Base-by-base conservation (phyloP, 306 rosid species). In the Glycyrrhiza uralensis region DNA sequence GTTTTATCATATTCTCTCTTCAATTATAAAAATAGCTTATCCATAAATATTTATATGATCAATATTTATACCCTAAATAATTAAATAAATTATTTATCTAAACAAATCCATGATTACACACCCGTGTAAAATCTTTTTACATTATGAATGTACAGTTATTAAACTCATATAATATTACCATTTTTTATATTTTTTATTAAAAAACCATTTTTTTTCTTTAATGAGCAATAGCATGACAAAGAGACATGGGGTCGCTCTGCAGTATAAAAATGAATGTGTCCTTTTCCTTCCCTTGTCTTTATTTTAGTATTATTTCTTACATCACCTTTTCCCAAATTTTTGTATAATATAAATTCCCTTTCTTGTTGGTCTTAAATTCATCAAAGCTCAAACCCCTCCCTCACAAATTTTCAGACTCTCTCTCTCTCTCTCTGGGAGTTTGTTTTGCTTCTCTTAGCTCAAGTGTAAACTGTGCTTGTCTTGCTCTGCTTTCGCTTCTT, bases 251-350 rank as follows among this genome's bases (percentile, higher is more conserved):
- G 86, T 66, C 89, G 75, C 39, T n/a, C 44, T 69, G 79, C 91
- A 84, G 77, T 81, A 84, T 71, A 74, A 75, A 49, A 78, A 44
- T 69, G 77, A 76, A 81, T 39, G 10, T 79, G 87, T 82, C 86
- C 46, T 72, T 81, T 90, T 78, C 77, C 76, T 69, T 7, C 60
- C 78, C 87, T 90, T 93, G 97, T 93, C 92, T 71, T 87, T 73
- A 82, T 79, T 75, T 73, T 61, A 68, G 41, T 65, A 64, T 15
- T 11, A 11, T 69, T 71, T 42, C 72, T 76, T 52, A 42, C 85
- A 74, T 79, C 85, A 81, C 76, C 62, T 50, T 75, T 35, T 22
- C 80, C 72, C 8, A 17, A 8, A 14, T 47, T 83, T n/a, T 69
- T 70, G 35, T 75, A 55, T 47, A 28, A 76, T 84, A 84, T 80